These are phyloP conservation scores for Hibiscus mutabilis DNA, from an alignment of 345 rosid genomes.

Conservation along the genomic window DNA sequence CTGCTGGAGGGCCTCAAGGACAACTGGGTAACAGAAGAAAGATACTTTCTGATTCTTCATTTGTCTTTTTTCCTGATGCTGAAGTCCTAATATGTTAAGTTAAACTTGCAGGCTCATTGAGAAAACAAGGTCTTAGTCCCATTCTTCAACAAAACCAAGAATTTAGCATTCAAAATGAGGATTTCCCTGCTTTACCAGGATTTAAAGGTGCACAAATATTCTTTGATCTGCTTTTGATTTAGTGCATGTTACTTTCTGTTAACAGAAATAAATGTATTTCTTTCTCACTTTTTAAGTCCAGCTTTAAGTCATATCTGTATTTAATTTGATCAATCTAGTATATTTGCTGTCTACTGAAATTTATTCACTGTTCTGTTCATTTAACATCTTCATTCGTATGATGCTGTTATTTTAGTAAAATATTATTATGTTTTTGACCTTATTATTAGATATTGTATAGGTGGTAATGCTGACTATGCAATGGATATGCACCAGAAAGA, in stretches of 20 bases:
- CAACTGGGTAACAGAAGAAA: slow-evolving; percentile 57
- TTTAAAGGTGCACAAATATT: slow-evolving; percentile 71
- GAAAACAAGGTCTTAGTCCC: slow-evolving; percentile 82
- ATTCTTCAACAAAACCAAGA: slow-evolving; percentile 96
- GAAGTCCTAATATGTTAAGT: slow-evolving; percentile 10
- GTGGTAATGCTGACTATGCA: slow-evolving; percentile 85
- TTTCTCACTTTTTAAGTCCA: neutral
- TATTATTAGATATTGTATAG: slow-evolving; percentile 45
- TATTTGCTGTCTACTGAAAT: neutral
- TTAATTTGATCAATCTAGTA: neutral
- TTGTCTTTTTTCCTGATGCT: neutral
- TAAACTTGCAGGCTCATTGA: slow-evolving; percentile 58
- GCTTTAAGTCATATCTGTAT: slow-evolving; percentile 1
- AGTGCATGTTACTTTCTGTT: neutral
- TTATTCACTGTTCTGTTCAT: neutral
- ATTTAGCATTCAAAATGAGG: slow-evolving; percentile 99
- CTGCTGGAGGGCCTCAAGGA: slow-evolving; percentile 98
- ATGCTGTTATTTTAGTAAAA: neutral
- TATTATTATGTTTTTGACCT: slow-evolving; percentile 22
- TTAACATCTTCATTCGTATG: neutral
- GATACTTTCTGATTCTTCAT: slow-evolving; percentile 1
- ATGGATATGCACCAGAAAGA: slow-evolving; percentile 97
- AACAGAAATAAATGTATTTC: neutral
- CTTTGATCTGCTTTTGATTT: neutral
- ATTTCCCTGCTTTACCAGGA: slow-evolving; percentile 98